Evolutionary conservation across 305 asterid genomes (phyloP).

Genomic region (Fraxinus xanthoxyloides): DNA sequence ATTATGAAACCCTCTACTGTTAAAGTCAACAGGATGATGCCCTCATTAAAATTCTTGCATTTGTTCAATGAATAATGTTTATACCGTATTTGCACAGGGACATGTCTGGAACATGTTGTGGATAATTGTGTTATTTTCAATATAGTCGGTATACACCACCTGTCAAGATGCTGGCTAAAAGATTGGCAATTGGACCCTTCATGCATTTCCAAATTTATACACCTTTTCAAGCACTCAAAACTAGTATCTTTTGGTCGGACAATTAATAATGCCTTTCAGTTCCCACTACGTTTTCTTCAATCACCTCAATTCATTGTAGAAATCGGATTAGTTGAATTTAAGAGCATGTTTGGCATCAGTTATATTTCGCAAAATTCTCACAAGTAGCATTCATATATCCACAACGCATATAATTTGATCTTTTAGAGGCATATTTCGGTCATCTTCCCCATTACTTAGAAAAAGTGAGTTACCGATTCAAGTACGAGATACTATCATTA

Average conservation of each 20-base stretch:
- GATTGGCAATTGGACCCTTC: slow-evolving; percentile 51
- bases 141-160: slow-evolving; percentile 16
- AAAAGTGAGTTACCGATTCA: no score
- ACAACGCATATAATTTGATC: neutral
- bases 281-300: neutral
- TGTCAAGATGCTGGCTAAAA: slow-evolving; percentile 49
- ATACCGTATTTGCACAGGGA: slow-evolving; percentile 32
- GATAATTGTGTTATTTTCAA: slow-evolving; percentile 31
- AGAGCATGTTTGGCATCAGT: neutral
- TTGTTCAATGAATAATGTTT: slow-evolving; percentile 16
- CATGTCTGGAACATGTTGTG: slow-evolving; percentile 71
- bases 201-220: slow-evolving; percentile 16
- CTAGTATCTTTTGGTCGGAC: slow-evolving; percentile 16
- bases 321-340: neutral
- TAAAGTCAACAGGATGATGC: slow-evolving; percentile 36
- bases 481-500: no score
- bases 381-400: neutral
- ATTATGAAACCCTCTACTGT: slow-evolving; percentile 21
- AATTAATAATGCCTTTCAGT: neutral
- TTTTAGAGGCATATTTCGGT: no score
- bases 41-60: slow-evolving; percentile 12
- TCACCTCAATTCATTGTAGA: neutral
- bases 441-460: no score
- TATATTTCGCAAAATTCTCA: neutral
- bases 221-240: slow-evolving; percentile 4